These are phyloP conservation scores for Phytophthora nicotianae DNA, from an alignment of 352 stramenopile genomes.

Conservation along the genomic window DNA sequence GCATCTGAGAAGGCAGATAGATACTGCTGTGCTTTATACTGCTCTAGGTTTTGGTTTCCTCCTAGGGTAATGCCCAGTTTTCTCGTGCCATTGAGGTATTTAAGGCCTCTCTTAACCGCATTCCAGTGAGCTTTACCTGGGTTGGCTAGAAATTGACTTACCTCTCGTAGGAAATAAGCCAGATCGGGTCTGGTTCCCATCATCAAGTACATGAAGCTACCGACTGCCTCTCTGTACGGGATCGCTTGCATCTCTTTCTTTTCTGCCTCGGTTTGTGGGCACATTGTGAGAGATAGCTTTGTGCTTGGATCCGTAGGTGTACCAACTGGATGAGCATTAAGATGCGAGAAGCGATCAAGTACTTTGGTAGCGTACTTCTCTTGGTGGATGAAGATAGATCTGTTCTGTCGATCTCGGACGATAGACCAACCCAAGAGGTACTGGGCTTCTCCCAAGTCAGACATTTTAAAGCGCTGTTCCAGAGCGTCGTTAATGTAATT, in stretches of 20 bases:
- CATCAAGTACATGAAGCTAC: too few relatives aligned
- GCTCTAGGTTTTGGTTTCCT: background rate
- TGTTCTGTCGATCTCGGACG: slow-evolving; percentile 4
- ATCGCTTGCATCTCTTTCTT: too few relatives aligned
- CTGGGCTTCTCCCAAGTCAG: too few relatives aligned
- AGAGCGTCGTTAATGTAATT: too few relatives aligned
- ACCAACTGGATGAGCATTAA: too few relatives aligned
- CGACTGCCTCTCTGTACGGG: too few relatives aligned
- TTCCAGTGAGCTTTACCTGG: background rate
- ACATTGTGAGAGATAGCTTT: slow-evolving; percentile 6
- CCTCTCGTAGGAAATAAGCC: slow-evolving; percentile 1
- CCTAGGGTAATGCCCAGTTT: too few relatives aligned
- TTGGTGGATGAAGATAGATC: slow-evolving; percentile 24
- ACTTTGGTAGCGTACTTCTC: slow-evolving; percentile 10
- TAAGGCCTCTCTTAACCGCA: slow-evolving; percentile 22
- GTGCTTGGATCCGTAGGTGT: background rate
- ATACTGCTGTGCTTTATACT: background rate
- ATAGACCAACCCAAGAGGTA: slow-evolving; percentile 16
- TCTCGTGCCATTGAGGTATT: slow-evolving; percentile 14
- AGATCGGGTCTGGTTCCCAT: too few relatives aligned
- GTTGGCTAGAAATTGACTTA: slow-evolving; percentile 19
- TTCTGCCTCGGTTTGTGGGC: background rate
- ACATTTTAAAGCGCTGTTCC: too few relatives aligned
- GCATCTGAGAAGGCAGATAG: too few relatives aligned
- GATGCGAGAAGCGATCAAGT: too few relatives aligned